A percentile compares a stretch with the other conserved stretches of the same genome.
These are phyloP conservation scores for Aspergillus mulundensis DNA, from an alignment of 495 filamentous ascomycete species.

Conservation along the genomic window DNA sequence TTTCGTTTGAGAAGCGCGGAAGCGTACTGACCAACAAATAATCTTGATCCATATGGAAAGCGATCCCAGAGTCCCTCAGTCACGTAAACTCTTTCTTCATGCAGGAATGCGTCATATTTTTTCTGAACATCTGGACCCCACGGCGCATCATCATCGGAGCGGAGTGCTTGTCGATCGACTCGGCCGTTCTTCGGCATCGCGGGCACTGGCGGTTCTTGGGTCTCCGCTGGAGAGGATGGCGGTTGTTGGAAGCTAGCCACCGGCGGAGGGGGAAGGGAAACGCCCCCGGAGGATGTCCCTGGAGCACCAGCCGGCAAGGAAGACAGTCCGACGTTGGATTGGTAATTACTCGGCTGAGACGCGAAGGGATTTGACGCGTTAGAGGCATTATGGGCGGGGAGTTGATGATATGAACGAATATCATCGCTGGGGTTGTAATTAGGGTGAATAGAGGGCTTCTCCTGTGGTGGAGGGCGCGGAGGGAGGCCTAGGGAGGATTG, in stretches of 20 bases:
- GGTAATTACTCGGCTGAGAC: slow-evolving; percentile 44
- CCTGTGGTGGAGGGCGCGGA: slow-evolving; percentile 49
- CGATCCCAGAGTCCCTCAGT: slow-evolving; percentile 90
- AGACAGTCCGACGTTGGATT: slow-evolving; percentile 37
- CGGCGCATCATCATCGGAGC: slow-evolving; percentile 44
- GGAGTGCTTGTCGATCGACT: slow-evolving; percentile 25
- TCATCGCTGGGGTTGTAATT: slow-evolving; percentile 54
- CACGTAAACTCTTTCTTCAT: slow-evolving; percentile 74
- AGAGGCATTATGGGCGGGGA: slow-evolving; percentile 29
- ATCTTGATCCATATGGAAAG: slow-evolving; percentile 77
- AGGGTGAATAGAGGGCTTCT: slow-evolving; percentile 54
- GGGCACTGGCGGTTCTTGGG: slow-evolving; percentile 32
- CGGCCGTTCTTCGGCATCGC: slow-evolving; percentile 27
- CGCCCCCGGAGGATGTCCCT: slow-evolving; percentile 50
- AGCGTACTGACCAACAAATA: slow-evolving; percentile 80
- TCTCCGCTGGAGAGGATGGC: slow-evolving; percentile 28
- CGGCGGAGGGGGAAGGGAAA: slow-evolving; percentile 58
- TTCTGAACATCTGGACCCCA: slow-evolving; percentile 64
- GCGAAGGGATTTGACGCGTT: slow-evolving; percentile 34
- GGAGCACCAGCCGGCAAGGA: slow-evolving; percentile 49
- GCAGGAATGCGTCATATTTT: slow-evolving; percentile 77
- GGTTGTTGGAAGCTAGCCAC: slow-evolving; percentile 52
- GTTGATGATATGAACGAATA: slow-evolving; percentile 55
- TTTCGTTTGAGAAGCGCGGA: neutral
- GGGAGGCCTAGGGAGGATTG: slow-evolving; percentile 40